phyloP scores from a whole-genome alignment of 768 basidiomycete species.

The Tephrocybe sp. region DNA sequence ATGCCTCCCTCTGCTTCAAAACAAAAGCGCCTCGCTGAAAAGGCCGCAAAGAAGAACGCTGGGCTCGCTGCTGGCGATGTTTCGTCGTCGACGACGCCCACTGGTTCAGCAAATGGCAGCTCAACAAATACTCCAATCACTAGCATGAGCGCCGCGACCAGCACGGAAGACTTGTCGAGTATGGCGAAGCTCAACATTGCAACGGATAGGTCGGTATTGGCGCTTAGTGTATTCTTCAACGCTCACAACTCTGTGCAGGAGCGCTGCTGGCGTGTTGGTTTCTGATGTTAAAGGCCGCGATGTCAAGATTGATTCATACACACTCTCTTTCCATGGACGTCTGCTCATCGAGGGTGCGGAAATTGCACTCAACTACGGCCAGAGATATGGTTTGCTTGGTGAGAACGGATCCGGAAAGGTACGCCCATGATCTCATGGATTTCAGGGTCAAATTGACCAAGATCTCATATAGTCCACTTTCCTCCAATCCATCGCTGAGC shows the following conservation, averaged over 20 bases:
- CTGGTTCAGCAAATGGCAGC: slow-evolving; percentile 64
- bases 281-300: slow-evolving; percentile 92
- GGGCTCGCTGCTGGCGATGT: slow-evolving; percentile 41
- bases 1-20: slow-evolving; percentile 83
- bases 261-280: slow-evolving; percentile 86
- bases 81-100: slow-evolving; percentile 54
- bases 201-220: slow-evolving; percentile 71
- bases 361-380: slow-evolving; percentile 75
- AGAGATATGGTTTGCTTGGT: slow-evolving; percentile 91
- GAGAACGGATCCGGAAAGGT: slow-evolving; percentile 99
- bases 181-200: slow-evolving; percentile 91
- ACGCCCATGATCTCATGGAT: slow-evolving; percentile 13
- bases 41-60: slow-evolving; percentile 78
- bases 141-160: slow-evolving; percentile 73
- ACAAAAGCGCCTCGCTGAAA: slow-evolving; percentile 93
- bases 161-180: slow-evolving; percentile 72
- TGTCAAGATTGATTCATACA: slow-evolving; percentile 95
- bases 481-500: slow-evolving; percentile 91
- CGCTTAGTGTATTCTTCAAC: neutral
- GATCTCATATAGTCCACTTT: slow-evolving; percentile 75
- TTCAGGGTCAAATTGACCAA: neutral
- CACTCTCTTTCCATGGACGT: slow-evolving; percentile 95
- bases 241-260: slow-evolving; percentile 49
- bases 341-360: slow-evolving; percentile 66
- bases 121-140: slow-evolving; percentile 78